phyloP scores from a whole-genome alignment of 139 green algal genomes.

The Tetradesmus lagerheimii region DNA sequence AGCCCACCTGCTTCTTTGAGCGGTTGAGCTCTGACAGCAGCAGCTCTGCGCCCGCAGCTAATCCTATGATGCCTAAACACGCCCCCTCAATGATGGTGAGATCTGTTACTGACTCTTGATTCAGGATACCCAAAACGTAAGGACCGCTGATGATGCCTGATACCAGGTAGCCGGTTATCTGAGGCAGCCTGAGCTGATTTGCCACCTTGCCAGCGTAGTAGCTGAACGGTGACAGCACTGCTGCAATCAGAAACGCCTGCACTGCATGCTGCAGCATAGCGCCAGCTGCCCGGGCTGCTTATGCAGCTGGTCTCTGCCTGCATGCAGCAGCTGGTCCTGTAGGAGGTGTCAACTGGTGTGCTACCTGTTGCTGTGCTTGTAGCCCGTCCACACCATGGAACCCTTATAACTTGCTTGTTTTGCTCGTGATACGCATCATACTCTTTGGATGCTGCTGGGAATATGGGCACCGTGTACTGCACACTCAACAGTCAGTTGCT shows the following conservation, averaged over 20 bases:
- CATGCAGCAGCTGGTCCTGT: not conserved
- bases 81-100: conserved; percentile 70
- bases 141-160: conserved; percentile 80
- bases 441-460: not conserved
- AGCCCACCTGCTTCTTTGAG: conserved; percentile 69
- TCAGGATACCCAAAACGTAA: conserved; percentile 70
- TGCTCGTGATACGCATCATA: too few species aligned
- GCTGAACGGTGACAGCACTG: conserved; percentile 64
- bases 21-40: conserved; percentile 70
- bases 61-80: conserved; percentile 84
- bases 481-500: not conserved
- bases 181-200: conserved; percentile 52
- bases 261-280: conserved; percentile 56
- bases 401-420: too few species aligned
- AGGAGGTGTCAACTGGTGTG: not conserved
- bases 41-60: conserved; percentile 86
- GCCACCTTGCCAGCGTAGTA: conserved; percentile 58
- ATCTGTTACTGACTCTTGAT: conserved; percentile 51
- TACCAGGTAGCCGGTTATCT: conserved; percentile 86
- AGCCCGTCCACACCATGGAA: not conserved
- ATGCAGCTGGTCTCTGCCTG: not conserved
- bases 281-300: not conserved
- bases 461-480: not conserved
- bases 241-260: conserved; percentile 54
- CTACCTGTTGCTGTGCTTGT: not conserved